Evolutionary conservation across 805 yeast genomes (phyloP).

Genomic region (Ogataea zsoltii): DNA sequence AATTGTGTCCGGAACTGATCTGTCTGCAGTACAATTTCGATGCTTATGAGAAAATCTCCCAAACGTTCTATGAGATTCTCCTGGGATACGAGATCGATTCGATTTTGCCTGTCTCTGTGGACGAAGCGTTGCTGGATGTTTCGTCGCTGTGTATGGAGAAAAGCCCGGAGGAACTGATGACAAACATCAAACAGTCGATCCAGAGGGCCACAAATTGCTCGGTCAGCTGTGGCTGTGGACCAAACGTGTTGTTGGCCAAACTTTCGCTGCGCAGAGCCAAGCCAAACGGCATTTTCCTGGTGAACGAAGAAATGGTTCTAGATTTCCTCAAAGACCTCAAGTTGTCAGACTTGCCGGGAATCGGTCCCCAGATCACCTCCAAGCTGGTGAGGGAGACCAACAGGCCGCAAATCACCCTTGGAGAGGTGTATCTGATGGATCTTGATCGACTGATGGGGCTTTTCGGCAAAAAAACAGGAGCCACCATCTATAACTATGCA

Average conservation of each 20-base stretch:
- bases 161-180: conserved; percentile 32
- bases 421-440: conserved; percentile 39
- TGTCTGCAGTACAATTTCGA: conserved; percentile 73
- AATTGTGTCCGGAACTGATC: conserved; percentile 60
- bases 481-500: conserved; percentile 56
- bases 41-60: conserved; percentile 66
- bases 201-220: conserved; percentile 53
- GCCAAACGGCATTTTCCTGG: conserved; percentile 64
- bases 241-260: conserved; percentile 75
- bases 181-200: conserved; percentile 42
- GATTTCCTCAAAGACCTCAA: conserved; percentile 39
- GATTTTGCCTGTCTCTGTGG: conserved; percentile 84
- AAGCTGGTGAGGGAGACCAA: conserved; percentile 43
- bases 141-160: conserved; percentile 25
- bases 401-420: conserved; percentile 33
- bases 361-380: conserved; percentile 51
- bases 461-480: conserved; percentile 73
- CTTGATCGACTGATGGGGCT: conserved; percentile 40
- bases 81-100: conserved; percentile 44
- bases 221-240: conserved; percentile 79
- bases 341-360: conserved; percentile 58
- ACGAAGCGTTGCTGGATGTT: conserved; percentile 83
- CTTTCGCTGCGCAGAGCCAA: conserved; percentile 73
- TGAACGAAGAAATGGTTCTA: conserved; percentile 32
- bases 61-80: conserved; percentile 61